These are phyloP conservation scores for Brasilioporus rufonigricans DNA, from an alignment of 768 basidiomycete genomes.

Conservation along the genomic window DNA sequence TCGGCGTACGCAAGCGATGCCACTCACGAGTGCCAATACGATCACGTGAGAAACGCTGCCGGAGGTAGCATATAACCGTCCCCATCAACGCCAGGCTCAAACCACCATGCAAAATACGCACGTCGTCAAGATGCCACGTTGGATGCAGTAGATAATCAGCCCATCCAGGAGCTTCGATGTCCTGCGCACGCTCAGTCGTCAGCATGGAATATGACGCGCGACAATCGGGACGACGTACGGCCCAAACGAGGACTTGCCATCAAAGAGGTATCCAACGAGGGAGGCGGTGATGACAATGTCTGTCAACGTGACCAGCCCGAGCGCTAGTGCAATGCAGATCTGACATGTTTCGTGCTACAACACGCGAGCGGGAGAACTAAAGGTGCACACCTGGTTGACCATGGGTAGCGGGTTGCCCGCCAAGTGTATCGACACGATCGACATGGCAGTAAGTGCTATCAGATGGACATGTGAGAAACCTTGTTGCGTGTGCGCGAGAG, in stretches of 20 bases:
- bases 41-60: constrained; percentile 8
- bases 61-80: too few relatives aligned
- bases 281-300: constrained; percentile 14
- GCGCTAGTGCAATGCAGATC: constrained; percentile 6
- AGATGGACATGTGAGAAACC: not conserved
- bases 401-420: not conserved
- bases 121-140: constrained; percentile 15
- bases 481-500: not conserved
- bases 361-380: not conserved
- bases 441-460: constrained; percentile 2
- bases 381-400: constrained; percentile 4
- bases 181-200: not conserved
- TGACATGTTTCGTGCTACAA: not conserved
- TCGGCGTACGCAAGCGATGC: not conserved
- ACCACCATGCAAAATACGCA: not conserved
- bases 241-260: not conserved
- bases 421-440: not conserved
- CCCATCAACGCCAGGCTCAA: not conserved
- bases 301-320: constrained; percentile 15
- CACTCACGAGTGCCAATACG: constrained; percentile 9
- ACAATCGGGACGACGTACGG: constrained; percentile 8
- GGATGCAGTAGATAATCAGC: constrained; percentile 11
- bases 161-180: constrained; percentile 3
- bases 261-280: constrained; percentile 9
- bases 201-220: not conserved